Conservation (phyloP, 2,329 filamentous ascomycete species). For the Talaromyces atroroseus region DNA sequence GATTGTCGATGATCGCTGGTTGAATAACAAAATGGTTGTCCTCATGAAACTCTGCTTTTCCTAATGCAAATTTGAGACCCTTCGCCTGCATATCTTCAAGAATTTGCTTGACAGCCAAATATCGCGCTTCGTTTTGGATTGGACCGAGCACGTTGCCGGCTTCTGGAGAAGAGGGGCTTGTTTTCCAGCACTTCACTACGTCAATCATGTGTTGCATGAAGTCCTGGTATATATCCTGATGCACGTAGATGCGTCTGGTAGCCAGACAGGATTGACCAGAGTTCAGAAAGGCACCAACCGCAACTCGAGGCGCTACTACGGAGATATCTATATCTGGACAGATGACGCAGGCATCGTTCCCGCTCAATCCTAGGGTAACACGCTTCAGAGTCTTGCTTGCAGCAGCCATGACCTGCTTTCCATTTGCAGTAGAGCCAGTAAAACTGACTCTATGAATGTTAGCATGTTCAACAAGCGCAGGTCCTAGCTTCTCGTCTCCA, state of each 20-base stretch:
- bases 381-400: slow-evolving; percentile 50
- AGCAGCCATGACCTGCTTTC: slow-evolving; percentile 47
- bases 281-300: slow-evolving; percentile 47
- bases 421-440: slow-evolving; percentile 51
- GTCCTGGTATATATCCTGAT: slow-evolving; percentile 47
- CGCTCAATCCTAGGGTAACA: slow-evolving; percentile 50
- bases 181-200: slow-evolving; percentile 21
- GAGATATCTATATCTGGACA: slow-evolving; percentile 49
- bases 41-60: slow-evolving; percentile 35
- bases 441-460: slow-evolving; percentile 55
- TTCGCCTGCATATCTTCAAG: slow-evolving; percentile 51
- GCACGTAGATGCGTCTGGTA: slow-evolving; percentile 54
- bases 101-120: slow-evolving; percentile 50
- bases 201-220: slow-evolving; percentile 46
- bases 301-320: slow-evolving; percentile 28
- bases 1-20: slow-evolving; percentile 52
- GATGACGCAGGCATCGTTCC: slow-evolving; percentile 53
- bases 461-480: slow-evolving; percentile 49
- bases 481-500: slow-evolving; percentile 52
- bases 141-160: slow-evolving; percentile 52
- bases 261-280: slow-evolving; percentile 52
- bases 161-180: slow-evolving; percentile 21
- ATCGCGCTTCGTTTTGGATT: slow-evolving; percentile 58
- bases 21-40: slow-evolving; percentile 49
- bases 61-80: slow-evolving; percentile 47